These are phyloP conservation scores for Boletus patriciae DNA, from an alignment of 768 basidiomycete species.

Conservation along the genomic window DNA sequence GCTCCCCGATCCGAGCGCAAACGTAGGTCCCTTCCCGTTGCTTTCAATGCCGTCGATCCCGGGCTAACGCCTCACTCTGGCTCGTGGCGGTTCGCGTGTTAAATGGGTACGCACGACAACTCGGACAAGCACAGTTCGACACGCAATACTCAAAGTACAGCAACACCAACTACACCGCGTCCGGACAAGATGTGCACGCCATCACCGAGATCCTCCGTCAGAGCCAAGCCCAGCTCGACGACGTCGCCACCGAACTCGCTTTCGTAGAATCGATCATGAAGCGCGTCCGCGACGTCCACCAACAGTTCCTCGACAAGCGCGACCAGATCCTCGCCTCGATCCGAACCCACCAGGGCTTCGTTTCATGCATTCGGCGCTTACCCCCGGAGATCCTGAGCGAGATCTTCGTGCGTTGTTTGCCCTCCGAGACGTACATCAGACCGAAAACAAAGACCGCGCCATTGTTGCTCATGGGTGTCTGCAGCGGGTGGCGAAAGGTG, in stretches of 20 bases:
- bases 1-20: no score
- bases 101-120: no score
- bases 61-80: no score
- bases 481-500: slow-evolving; percentile 43
- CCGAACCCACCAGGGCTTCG: slow-evolving; percentile 21
- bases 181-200: slow-evolving; percentile 1
- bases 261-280: slow-evolving; percentile 15
- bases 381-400: slow-evolving; percentile 48
- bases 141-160: no score
- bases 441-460: slow-evolving; percentile 32
- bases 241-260: slow-evolving; percentile 14
- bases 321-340: slow-evolving; percentile 17
- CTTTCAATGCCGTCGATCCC: no score
- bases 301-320: not conserved
- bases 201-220: slow-evolving; percentile 18
- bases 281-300: not conserved
- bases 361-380: slow-evolving; percentile 33
- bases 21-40: no score
- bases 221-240: slow-evolving; percentile 15
- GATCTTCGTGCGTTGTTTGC: slow-evolving; percentile 45
- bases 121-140: no score
- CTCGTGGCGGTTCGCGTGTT: no score
- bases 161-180: slow-evolving; percentile 9
- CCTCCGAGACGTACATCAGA: slow-evolving; percentile 23
- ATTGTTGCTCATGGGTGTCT: slow-evolving; percentile 41